These are phyloP conservation scores for Ganoderma sinense DNA, from an alignment of 1,284 basidiomycete genomes.

Conservation along the genomic window DNA sequence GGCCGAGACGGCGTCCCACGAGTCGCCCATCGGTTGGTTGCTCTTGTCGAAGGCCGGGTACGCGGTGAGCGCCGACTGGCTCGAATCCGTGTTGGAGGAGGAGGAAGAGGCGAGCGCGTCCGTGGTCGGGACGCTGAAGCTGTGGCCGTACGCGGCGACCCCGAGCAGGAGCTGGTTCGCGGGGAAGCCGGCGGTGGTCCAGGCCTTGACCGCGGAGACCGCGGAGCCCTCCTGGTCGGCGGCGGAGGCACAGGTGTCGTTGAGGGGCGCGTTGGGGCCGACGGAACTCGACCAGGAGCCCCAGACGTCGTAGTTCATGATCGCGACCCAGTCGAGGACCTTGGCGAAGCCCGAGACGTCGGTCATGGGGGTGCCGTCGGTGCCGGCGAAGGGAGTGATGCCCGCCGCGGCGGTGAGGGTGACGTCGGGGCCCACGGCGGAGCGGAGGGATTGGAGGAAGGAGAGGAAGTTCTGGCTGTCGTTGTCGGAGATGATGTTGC, in stretches of 20 bases:
- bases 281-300: conserved; percentile 55
- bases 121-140: conserved; percentile 45
- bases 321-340: conserved; percentile 69
- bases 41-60: conserved; percentile 48
- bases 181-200: conserved; percentile 72
- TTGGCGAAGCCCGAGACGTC: conserved; percentile 67
- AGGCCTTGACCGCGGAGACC: conserved; percentile 63
- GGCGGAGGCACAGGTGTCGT: conserved; percentile 62
- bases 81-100: conserved; percentile 13
- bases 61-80: conserved; percentile 37
- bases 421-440: conserved; percentile 36
- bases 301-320: conserved; percentile 83
- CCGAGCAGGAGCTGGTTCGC: conserved; percentile 69
- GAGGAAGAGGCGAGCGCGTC: conserved; percentile 39
- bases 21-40: conserved; percentile 50
- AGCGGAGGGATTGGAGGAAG: conserved; percentile 62
- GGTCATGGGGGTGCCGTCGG: conserved; percentile 56
- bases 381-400: conserved; percentile 61
- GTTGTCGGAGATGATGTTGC: conserved; percentile 64
- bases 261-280: conserved; percentile 78
- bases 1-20: conserved; percentile 45
- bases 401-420: conserved; percentile 67
- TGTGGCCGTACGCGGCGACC: conserved; percentile 64
- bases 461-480: conserved; percentile 71
- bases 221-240: conserved; percentile 68